Conservation (phyloP, 2,329 filamentous ascomycete genomes). For the Fragosphaeria purpurea region DNA sequence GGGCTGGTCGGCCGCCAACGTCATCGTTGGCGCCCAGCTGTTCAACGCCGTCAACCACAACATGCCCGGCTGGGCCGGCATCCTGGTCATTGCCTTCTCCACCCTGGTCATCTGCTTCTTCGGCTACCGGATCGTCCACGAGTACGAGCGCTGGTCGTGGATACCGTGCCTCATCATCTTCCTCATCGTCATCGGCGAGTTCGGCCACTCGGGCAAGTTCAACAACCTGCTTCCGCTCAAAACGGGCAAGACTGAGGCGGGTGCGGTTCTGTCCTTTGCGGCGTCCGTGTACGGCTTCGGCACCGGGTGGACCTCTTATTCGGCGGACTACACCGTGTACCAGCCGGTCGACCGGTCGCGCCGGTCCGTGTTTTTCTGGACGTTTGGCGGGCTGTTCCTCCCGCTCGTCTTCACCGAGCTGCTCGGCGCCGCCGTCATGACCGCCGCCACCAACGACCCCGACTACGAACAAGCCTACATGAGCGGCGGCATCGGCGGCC, state of each 20-base stretch:
- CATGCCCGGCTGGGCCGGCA: constrained; percentile 64
- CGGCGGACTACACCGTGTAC: constrained; percentile 48
- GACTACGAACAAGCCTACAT: constrained; percentile 37
- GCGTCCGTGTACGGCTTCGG: constrained; percentile 58
- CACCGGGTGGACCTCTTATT: constrained; percentile 55
- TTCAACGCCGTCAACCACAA: constrained; percentile 61
- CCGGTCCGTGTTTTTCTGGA: constrained; percentile 56
- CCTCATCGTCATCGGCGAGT: constrained; percentile 33
- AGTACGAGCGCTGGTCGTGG: constrained; percentile 68
- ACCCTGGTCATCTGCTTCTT: constrained; percentile 64
- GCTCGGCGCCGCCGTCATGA: constrained; percentile 60
- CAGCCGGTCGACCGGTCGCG: constrained; percentile 36
- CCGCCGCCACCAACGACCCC: constrained; percentile 46
- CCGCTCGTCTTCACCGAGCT: constrained; percentile 66
- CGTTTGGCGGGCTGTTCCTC: constrained; percentile 58
- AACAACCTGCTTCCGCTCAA: constrained; percentile 34
- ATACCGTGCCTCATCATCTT: constrained; percentile 49
- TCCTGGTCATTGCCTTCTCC: constrained; percentile 60
- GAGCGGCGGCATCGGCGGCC: constrained; percentile 33
- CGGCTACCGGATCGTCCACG: constrained; percentile 66
- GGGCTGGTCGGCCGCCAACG: constrained; percentile 69
- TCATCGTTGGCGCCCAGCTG: constrained; percentile 70
- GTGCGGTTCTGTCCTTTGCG: constrained; percentile 51
- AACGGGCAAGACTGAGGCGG: constrained; percentile 45
- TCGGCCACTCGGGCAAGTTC: constrained; percentile 37